A percentile compares a stretch with the other conserved stretches of the same genome.
phyloP scores from a whole-genome alignment of 2,329 filamentous ascomycete species.

The Colletotrichum coccodes region DNA sequence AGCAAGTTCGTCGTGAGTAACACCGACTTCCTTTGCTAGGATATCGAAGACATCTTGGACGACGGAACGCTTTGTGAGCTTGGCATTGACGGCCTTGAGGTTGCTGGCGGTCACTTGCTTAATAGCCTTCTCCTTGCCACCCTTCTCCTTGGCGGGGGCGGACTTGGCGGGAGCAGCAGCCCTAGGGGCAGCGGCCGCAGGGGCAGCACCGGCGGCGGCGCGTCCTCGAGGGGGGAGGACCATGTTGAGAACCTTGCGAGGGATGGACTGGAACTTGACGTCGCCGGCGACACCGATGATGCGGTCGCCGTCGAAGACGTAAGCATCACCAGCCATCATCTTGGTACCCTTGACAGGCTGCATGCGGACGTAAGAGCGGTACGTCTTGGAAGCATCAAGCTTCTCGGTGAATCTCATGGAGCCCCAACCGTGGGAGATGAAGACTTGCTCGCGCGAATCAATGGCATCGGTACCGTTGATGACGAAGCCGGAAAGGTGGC shows the following conservation, averaged over 20 bases:
- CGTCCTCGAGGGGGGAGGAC: conserved; percentile 71
- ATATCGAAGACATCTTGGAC: conserved; percentile 60
- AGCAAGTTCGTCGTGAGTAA: conserved; percentile 63
- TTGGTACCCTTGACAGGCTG: conserved; percentile 61
- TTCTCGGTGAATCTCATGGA: conserved; percentile 61
- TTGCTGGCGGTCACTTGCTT: conserved; percentile 57
- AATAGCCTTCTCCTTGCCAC: conserved; percentile 51
- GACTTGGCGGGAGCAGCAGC: conserved; percentile 43
- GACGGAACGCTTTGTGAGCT: conserved; percentile 55
- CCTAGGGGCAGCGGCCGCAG: conserved; percentile 48
- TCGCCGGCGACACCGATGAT: conserved; percentile 62
- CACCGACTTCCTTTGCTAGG: conserved; percentile 65
- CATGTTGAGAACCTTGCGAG: conserved; percentile 72
- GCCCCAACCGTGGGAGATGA: conserved; percentile 70
- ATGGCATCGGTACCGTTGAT: conserved; percentile 68
- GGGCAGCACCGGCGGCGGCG: conserved; percentile 46
- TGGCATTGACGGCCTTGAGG: conserved; percentile 61
- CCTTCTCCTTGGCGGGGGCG: conserved; percentile 43
- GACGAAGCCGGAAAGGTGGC: conserved; percentile 70
- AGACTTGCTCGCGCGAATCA: conserved; percentile 64
- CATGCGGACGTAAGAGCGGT: conserved; percentile 68
- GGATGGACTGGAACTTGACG: conserved; percentile 74
- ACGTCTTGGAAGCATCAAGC: conserved; percentile 55
- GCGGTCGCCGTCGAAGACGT: conserved; percentile 62
- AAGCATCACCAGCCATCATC: conserved; percentile 64